Conservation (phyloP, 2,329 filamentous ascomycete species). For the Verticillium nonalfalfae region DNA sequence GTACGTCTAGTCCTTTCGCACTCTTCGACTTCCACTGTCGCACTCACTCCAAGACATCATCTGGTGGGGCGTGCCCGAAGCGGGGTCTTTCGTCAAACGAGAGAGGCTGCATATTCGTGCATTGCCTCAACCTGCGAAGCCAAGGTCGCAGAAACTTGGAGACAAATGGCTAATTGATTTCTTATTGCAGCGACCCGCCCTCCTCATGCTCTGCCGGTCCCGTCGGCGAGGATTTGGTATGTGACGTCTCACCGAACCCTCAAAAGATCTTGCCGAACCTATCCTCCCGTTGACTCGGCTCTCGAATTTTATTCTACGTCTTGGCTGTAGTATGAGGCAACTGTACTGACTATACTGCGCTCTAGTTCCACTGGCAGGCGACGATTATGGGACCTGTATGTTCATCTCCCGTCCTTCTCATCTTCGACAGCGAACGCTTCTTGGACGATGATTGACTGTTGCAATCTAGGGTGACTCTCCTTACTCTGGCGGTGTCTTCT, state of each 20-base stretch:
- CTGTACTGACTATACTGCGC: conserved; percentile 6
- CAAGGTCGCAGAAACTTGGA: not conserved
- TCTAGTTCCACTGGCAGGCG: conserved; percentile 98
- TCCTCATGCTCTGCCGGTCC: conserved; percentile 98
- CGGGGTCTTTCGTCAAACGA: conserved; percentile 20
- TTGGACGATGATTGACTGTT: not conserved
- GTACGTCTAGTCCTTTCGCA: conserved; percentile 37
- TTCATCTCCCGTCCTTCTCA: conserved; percentile 17
- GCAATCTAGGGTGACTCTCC: conserved; percentile 75
- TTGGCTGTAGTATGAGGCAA: not conserved
- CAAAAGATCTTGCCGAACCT: not conserved
- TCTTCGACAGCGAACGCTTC: not conserved
- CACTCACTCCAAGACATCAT: conserved; percentile 17
- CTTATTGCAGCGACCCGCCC: conserved; percentile 73
- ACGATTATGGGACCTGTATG: conserved; percentile 99
- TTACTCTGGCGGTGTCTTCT: conserved; percentile 98
- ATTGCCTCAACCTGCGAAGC: not conserved
- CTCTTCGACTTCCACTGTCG: conserved; percentile 11
- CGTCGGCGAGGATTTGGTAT: conserved; percentile 95
- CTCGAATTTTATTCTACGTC: not conserved
- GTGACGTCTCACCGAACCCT: conserved; percentile 28
- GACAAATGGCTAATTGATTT: conserved; percentile 17
- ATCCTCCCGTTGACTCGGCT: not conserved
- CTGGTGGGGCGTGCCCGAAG: conserved; percentile 28
- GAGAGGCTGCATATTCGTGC: not conserved